Evolutionary conservation across 1,139 yeast genomes (phyloP).

Genomic region (Geotrichum histeridarum): DNA sequence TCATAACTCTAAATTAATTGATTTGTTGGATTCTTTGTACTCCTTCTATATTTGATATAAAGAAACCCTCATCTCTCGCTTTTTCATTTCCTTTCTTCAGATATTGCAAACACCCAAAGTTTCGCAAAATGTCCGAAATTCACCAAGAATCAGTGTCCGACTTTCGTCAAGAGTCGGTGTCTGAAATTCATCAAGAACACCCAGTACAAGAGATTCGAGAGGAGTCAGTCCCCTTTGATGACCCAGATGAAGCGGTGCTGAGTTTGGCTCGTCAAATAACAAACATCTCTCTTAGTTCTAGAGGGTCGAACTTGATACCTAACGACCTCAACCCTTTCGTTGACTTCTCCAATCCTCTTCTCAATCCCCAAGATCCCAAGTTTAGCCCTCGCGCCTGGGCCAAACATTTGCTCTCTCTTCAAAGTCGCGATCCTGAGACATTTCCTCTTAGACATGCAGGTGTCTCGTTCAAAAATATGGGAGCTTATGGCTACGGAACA

Average conservation of each 20-base stretch:
- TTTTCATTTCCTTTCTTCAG: no score
- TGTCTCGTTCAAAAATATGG: conserved; percentile 55
- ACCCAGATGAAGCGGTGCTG: conserved; percentile 23
- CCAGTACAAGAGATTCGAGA: no score
- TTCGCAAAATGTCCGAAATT: no score
- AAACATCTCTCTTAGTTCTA: not conserved
- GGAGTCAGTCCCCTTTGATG: not conserved
- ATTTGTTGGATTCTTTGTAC: no score
- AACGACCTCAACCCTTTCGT: conserved; percentile 14
- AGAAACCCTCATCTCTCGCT: no score
- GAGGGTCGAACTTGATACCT: not conserved
- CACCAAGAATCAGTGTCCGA: no score
- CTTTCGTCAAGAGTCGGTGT: no score
- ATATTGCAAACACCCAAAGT: no score
- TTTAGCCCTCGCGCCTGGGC: conserved; percentile 69
- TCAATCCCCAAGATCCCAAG: conserved; percentile 51
- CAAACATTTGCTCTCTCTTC: conserved; percentile 55
- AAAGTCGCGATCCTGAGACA: conserved; percentile 55
- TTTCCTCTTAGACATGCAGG: conserved; percentile 57
- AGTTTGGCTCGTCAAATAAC: conserved; percentile 30
- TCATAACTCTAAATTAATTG: no score
- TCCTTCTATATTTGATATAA: no score
- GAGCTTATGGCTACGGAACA: conserved; percentile 65
- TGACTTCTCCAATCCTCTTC: conserved; percentile 15
- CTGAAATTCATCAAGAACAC: no score